phyloP scores from a whole-genome alignment of 257 asterid species.

The Solanum peruvianum region DNA sequence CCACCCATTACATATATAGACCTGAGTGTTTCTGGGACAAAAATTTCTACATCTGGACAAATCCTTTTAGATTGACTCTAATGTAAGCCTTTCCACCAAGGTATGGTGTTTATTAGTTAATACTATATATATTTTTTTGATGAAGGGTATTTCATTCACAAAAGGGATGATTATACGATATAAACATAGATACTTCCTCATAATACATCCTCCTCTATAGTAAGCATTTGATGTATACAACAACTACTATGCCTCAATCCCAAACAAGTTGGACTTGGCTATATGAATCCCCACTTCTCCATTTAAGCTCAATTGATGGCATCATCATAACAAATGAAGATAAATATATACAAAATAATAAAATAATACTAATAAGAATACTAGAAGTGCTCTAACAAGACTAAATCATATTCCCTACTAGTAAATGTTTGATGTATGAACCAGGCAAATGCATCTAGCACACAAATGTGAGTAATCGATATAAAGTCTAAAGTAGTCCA shows the following conservation, averaged over 20 bases:
- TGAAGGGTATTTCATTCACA: not conserved
- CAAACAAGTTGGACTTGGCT: not conserved
- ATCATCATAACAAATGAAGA: not conserved
- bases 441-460: not conserved
- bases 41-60: not conserved
- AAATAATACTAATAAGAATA: not conserved
- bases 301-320: not conserved
- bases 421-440: not conserved
- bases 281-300: not conserved
- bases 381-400: not conserved
- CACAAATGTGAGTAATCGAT: not conserved
- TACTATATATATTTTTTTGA: not conserved
- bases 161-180: not conserved
- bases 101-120: not conserved
- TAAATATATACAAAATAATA: not conserved
- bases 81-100: not conserved
- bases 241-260: not conserved
- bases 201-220: not conserved
- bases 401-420: not conserved
- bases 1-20: not conserved
- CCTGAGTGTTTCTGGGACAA: not conserved
- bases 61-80: not conserved
- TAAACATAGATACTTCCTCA: not conserved
- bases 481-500: not conserved
- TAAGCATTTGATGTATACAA: not conserved